phyloP scores from a whole-genome alignment of 2,329 filamentous ascomycete genomes.

The Alternaria atra region DNA sequence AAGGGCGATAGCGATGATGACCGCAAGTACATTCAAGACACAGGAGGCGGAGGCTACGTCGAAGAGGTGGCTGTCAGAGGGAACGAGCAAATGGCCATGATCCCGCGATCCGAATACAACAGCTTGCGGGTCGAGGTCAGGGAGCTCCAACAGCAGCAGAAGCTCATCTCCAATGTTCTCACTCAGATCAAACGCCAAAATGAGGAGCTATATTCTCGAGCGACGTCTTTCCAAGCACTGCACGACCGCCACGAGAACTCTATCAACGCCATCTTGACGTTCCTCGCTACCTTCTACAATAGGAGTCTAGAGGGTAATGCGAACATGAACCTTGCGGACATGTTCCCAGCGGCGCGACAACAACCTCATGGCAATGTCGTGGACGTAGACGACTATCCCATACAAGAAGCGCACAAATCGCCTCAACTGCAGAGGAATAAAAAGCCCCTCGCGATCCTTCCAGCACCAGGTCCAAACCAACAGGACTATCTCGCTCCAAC shows the following conservation, averaged over 20 bases:
- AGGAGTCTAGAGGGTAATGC: conserved; percentile 88
- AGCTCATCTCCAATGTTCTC: conserved; percentile 84
- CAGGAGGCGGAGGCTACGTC: conserved; percentile 51
- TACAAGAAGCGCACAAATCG: conserved; percentile 44
- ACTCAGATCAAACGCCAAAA: conserved; percentile 84
- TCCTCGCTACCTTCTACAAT: conserved; percentile 95
- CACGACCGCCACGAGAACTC: conserved; percentile 98
- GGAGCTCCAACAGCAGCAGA: conserved; percentile 85
- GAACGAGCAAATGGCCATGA: conserved; percentile 58
- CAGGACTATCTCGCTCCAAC: conserved; percentile 37
- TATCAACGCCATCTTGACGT: conserved; percentile 98
- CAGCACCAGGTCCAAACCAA: conserved; percentile 38
- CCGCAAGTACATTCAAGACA: conserved; percentile 56
- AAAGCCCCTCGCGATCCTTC: conserved; percentile 50
- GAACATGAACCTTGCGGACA: conserved; percentile 80
- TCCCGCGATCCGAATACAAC: conserved; percentile 77
- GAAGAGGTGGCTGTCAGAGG: conserved; percentile 50
- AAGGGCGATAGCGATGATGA: conserved; percentile 78
- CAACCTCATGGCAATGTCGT: conserved; percentile 67
- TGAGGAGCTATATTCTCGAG: conserved; percentile 86
- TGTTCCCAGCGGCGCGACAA: conserved; percentile 75
- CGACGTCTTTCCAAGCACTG: conserved; percentile 85
- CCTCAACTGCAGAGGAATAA: conserved; percentile 50
- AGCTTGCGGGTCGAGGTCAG: conserved; percentile 81
- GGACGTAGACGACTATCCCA: conserved; percentile 66